Evolutionary conservation across 1,139 yeast genomes (phyloP).

Genomic region (Blastobotrys proliferans): DNA sequence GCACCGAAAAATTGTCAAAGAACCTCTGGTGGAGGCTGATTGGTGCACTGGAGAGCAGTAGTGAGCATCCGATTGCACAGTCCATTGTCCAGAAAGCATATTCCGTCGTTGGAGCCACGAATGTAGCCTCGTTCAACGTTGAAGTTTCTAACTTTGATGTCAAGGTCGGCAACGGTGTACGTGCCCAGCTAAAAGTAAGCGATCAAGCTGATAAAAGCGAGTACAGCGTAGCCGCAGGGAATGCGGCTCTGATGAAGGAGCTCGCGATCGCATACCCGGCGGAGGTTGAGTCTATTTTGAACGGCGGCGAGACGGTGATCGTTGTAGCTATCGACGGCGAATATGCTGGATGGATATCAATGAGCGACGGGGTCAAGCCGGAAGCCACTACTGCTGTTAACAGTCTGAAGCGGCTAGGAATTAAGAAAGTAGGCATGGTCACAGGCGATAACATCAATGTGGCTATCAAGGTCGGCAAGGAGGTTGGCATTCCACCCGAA

Average conservation of each 20-base stretch:
- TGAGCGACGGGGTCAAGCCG: constrained; percentile 65
- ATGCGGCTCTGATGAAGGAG: constrained; percentile 43
- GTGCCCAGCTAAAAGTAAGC: constrained; percentile 34
- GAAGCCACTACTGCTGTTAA: constrained; percentile 61
- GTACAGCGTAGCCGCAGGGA: constrained; percentile 53
- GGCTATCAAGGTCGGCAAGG: constrained; percentile 60
- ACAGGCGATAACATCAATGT: constrained; percentile 77
- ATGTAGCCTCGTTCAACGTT: no score
- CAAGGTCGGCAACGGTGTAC: constrained; percentile 68
- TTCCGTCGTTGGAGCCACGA: constrained; percentile 18
- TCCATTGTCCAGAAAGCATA: constrained; percentile 49
- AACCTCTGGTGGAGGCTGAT: constrained; percentile 57
- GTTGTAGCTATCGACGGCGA: constrained; percentile 49
- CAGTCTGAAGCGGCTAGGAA: constrained; percentile 51
- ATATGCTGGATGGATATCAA: constrained; percentile 60
- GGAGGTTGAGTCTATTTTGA: not conserved
- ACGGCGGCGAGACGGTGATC: constrained; percentile 31
- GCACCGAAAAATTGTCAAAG: constrained; percentile 14
- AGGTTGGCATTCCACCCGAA: constrained; percentile 59
- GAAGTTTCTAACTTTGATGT: constrained; percentile 45
- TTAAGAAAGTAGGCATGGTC: constrained; percentile 78
- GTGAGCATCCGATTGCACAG: constrained; percentile 86
- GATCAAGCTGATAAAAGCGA: constrained; percentile 29
- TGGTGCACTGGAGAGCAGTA: constrained; percentile 59
- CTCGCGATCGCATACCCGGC: constrained; percentile 24